Percentiles rank a stretch among this genome's conserved stretches.
These are phyloP conservation scores for Naegleria gruberi DNA, from an alignment of 208 protist species.

Conservation along the genomic window DNA sequence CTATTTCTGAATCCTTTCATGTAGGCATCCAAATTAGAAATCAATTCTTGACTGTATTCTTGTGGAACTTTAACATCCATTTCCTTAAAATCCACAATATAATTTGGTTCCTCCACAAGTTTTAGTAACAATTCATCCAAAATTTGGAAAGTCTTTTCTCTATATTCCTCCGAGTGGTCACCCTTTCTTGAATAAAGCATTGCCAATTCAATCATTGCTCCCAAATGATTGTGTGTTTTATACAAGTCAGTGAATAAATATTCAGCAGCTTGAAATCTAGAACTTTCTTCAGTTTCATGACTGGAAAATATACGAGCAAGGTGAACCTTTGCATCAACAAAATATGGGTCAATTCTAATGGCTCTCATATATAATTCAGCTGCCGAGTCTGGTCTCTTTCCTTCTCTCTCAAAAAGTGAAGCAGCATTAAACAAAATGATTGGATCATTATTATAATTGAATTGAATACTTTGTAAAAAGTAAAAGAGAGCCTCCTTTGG, in stretches of 20 bases:
- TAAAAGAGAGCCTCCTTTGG: background rate
- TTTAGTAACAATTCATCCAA: background rate
- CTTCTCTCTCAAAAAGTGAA: background rate
- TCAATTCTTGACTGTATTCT: background rate
- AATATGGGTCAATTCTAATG: background rate
- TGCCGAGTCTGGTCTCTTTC: background rate
- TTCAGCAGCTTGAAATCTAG: background rate
- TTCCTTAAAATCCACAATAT: background rate
- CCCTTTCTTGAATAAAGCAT: background rate
- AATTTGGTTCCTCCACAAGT: background rate
- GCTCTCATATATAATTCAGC: background rate
- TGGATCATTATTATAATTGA: background rate
- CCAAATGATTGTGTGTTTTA: background rate
- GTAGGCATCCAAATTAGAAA: background rate
- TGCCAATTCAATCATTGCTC: background rate
- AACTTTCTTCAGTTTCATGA: background rate
- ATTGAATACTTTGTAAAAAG: background rate
- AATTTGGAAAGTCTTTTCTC: background rate
- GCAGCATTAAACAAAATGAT: background rate
- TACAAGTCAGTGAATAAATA: background rate
- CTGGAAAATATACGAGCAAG: background rate
- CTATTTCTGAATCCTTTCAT: background rate
- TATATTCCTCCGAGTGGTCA: background rate
- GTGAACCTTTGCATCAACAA: background rate
- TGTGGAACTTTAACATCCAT: background rate